Evolutionary conservation across 257 asterid species (phyloP), one percentile per base, ranked within the genome.

Genomic region (Marsdenia floribunda): DNA sequence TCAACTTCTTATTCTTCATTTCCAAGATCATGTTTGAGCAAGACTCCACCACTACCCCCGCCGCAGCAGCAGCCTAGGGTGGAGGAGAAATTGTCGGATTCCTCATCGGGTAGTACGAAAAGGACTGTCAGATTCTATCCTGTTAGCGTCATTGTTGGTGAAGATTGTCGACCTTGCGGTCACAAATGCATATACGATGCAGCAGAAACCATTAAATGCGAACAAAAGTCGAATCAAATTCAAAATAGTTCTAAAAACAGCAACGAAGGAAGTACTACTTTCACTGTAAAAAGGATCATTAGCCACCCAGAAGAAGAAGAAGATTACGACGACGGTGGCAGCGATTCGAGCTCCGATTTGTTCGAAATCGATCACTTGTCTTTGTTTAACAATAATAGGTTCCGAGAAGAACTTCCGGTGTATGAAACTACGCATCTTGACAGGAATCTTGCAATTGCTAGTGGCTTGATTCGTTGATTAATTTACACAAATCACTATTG

Each of bases 261-360:
- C 24, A 69, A 19, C 70, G 74, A 55, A 80, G 50, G 67, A 68
- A 58, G 15, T 75, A 44, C 77, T 11, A 79, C 61, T 71, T 76
- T 76, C 6, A 66, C 55, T 13, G n/a, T 33, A 18, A 67, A 71
- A 0, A 57, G 73, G 53, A 35, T 10, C 54, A 63, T 74, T 46
- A 19, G 49, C 72, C 35, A 5, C 3, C 29, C 22, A 1, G 76
- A 77, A 0, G 78, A 73, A 7, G 80, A 69, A 5, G 86, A 79
- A 0, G 86, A 85, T 0, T 73, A 80, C 0, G 86, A 85, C 1
- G 97, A 88, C 69, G 84, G 77, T 37, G 77, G 84, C 24, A 91
- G 97, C 73, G 96, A 92, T 80, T 79, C 90, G 6, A 93, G 97
- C 71, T 93, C 97, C 69, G 97, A 93, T 71, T 83, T 93, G 47